Evolutionary conservation across 1,284 basidiomycete genomes (phyloP).

Genomic region (Chondrostereum purpureum): DNA sequence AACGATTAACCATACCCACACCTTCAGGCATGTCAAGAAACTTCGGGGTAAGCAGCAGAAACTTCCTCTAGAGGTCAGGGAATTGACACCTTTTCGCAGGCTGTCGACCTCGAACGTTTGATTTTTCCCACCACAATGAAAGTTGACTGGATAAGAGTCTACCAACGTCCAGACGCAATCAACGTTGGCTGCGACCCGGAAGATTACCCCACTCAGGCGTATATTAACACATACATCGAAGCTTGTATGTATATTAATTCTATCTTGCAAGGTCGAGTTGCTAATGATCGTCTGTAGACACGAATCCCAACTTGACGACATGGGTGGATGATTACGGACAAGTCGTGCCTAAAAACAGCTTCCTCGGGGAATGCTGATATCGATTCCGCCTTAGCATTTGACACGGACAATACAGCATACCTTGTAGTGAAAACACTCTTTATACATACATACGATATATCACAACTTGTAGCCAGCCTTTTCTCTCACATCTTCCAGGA

Average conservation of each 20-base stretch:
- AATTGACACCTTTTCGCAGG: neutral
- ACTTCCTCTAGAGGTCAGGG: neutral
- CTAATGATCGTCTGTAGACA: constrained; percentile 3
- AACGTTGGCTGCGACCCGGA: constrained; percentile 69
- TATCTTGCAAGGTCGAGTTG: no score
- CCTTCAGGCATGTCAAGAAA: constrained; percentile 52
- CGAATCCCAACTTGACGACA: constrained; percentile 29
- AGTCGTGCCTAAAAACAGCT: constrained; percentile 12
- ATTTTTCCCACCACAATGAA: constrained; percentile 56
- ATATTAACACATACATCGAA: constrained; percentile 37
- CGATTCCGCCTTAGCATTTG: no score
- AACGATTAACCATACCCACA: no score
- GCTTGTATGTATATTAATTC: no score
- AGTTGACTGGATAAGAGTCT: constrained; percentile 70
- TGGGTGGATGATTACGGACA: constrained; percentile 22
- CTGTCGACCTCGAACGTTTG: constrained; percentile 42
- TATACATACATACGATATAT: neutral
- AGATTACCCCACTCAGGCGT: constrained; percentile 58
- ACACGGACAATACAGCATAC: neutral
- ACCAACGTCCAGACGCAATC: constrained; percentile 47
- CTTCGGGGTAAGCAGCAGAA: constrained; percentile 35
- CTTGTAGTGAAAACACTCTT: neutral
- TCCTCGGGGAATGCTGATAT: constrained; percentile 13
- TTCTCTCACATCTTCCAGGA: neutral
- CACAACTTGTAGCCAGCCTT: neutral